Conservation (phyloP, 2,329 filamentous ascomycete genomes). For the Cladosporium cucumerinum region DNA sequence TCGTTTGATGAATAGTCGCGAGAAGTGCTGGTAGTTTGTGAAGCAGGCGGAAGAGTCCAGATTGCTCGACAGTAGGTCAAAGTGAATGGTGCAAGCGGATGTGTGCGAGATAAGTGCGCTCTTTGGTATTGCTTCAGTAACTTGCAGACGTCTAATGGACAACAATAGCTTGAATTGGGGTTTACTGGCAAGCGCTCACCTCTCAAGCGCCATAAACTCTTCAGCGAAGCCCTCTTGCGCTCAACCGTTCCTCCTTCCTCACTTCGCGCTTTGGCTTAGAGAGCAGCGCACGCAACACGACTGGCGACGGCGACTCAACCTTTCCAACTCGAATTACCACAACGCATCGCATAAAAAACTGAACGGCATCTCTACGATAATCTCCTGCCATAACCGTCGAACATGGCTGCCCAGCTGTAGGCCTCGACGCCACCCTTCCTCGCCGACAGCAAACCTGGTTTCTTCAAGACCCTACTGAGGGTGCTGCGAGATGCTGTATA, state of each 20-base stretch:
- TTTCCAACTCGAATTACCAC: not conserved
- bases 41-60: not conserved
- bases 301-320: not conserved
- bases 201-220: not conserved
- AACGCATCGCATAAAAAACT: not conserved
- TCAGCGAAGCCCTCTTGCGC: not conserved
- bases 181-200: not conserved
- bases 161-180: not conserved
- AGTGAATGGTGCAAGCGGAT: not conserved
- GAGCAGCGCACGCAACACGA: not conserved
- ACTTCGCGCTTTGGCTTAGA: not conserved
- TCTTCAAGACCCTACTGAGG: not conserved
- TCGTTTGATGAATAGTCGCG: not conserved
- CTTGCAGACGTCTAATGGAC: not conserved
- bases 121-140: not conserved
- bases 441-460: not conserved
- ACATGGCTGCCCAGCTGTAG: not conserved
- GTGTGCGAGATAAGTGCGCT: not conserved
- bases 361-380: too few species aligned
- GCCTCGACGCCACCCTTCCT: not conserved
- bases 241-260: not conserved
- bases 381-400: too few species aligned
- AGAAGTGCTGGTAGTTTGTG: not conserved
- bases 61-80: not conserved
- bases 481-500: not conserved